Base-by-base conservation (phyloP, 2,329 filamentous ascomycete genomes). In the Diaporthe amygdali region DNA sequence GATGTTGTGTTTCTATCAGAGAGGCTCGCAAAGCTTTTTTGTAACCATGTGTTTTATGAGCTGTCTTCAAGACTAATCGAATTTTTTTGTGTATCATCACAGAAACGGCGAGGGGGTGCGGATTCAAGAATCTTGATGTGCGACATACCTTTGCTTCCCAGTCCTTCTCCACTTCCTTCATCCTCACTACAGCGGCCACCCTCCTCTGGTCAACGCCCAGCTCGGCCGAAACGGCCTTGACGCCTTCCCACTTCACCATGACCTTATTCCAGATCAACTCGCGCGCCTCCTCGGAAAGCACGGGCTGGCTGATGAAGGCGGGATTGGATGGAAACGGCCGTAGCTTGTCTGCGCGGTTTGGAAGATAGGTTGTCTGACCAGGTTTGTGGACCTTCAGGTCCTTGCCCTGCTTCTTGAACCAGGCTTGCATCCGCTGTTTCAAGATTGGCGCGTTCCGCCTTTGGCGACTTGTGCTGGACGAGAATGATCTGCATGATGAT, bases 31-130 rank as follows among this genome's bases (percentile, higher is more conserved):
- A 91, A 90, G 88, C 88, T 89, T 89, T 85, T 89, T 88, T 92
- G 87, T 96, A 96, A 98, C 94, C 94, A 96, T 91, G 87, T 91
- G 81, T 69, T 71, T 37, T 68, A 59, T 73, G 71, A 71, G 85
- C 82, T 91, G 95, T 98, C 95, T 97, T 98, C 88, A 97, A 97
- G 96, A 98, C 96, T 98, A 97, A 98, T 98, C 96, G 96, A 93
- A 89, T 91, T 91, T 90, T 89, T 88, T 90, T 94, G 83, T 81
- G 79, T 76, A 78, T 89, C 88, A 90, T 90, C 88, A 90, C 82
- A 73, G 77, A 77, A 77, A 78, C 72, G 71, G 75, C 20, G 46
- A 61, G 15, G 10, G 64, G 30, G 34, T 15, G 44, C 10, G 22
- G 10, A 20, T 6, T 8, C 17, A 25, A 30, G 30, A 51, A 32